Evolutionary conservation across 2,329 filamentous ascomycete species (phyloP).

Genomic region (Claviceps sp.): DNA sequence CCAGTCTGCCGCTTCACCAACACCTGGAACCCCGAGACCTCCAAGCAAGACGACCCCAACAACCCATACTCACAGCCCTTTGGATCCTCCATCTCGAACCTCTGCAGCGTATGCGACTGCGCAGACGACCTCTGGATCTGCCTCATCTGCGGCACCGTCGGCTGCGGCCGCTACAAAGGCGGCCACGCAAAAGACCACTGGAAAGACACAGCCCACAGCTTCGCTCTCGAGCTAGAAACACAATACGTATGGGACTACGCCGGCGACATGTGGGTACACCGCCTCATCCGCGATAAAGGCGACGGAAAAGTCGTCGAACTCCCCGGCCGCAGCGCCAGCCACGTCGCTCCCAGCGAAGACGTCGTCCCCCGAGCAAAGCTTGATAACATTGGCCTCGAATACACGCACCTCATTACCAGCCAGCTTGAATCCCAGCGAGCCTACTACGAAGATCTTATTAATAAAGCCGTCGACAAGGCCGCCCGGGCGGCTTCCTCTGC

Average conservation of each 20-base stretch:
- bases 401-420: constrained; percentile 82
- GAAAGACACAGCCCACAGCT: constrained; percentile 79
- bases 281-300: constrained; percentile 84
- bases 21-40: constrained; percentile 18
- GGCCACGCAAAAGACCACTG: constrained; percentile 91
- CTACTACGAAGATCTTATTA: constrained; percentile 89
- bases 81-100: constrained; percentile 46
- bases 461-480: constrained; percentile 81
- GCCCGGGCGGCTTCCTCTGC: constrained; percentile 56
- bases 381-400: constrained; percentile 78
- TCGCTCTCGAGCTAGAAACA: constrained; percentile 81
- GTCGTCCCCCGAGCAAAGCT: constrained; percentile 57
- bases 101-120: constrained; percentile 72
- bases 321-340: constrained; percentile 38
- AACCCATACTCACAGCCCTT: constrained; percentile 43
- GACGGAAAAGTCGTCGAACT: constrained; percentile 88
- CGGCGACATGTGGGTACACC: constrained; percentile 89
- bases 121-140: constrained; percentile 87
- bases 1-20: constrained; percentile 86
- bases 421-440: constrained; percentile 86
- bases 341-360: constrained; percentile 33
- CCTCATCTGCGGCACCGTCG: constrained; percentile 81
- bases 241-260: constrained; percentile 98
- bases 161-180: constrained; percentile 86
- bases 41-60: constrained; percentile 26